Evolutionary conservation across 768 basidiomycete genomes (phyloP).

Genomic region (Clitopilus passeckerianus): DNA sequence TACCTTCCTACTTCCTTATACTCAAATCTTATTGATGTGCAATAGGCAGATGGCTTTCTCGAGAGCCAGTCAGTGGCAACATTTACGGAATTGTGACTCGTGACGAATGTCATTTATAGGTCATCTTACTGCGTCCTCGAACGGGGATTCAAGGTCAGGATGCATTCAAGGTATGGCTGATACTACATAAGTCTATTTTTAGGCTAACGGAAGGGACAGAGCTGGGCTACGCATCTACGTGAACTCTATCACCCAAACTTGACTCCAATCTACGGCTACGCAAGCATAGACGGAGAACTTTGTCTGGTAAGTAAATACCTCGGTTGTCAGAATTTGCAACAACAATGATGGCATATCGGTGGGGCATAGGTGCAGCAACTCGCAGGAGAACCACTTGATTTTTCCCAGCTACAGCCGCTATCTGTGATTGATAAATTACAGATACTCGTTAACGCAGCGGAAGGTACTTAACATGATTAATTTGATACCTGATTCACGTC

Average conservation of each 20-base stretch:
- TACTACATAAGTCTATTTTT: background rate
- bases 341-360: background rate
- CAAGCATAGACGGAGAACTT: background rate
- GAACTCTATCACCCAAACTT: background rate
- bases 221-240: background rate
- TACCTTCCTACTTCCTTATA: background rate
- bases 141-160: background rate
- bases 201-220: background rate
- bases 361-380: background rate
- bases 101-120: background rate
- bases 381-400: background rate
- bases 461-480: background rate
- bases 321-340: background rate
- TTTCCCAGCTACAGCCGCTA: background rate
- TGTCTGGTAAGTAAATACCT: background rate
- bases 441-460: conserved; percentile 29
- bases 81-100: background rate
- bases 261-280: background rate
- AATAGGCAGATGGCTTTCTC: background rate
- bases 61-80: background rate
- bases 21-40: background rate
- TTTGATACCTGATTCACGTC: background rate
- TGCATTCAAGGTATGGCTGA: background rate
- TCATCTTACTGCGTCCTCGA: background rate
- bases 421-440: conserved; percentile 24